Base-by-base conservation (phyloP, 805 yeast species). In the Wickerhamiella azyma region DNA sequence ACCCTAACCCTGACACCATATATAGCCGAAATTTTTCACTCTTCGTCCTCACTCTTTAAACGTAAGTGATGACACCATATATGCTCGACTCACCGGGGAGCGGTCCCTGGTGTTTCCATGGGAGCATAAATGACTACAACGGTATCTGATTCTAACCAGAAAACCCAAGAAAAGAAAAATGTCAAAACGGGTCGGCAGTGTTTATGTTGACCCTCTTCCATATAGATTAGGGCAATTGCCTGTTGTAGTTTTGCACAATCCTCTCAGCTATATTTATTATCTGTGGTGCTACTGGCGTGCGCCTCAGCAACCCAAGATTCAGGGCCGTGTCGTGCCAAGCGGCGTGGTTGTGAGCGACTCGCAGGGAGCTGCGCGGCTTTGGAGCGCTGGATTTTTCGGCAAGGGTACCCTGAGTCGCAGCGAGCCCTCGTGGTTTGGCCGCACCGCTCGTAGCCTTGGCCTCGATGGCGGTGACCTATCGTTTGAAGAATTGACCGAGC, bases 361-460 rank as follows among this genome's bases (percentile, higher is more conserved):
- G 1, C 52, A 57, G 0, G 77, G 71, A 28, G 79, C 80, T 76
- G 53, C 56, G 17, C 62, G 62, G 35, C 64, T 92, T 2, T 92
- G 97, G 97, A 63, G 68, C 14, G 72, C 72, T 53, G 98, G 98
- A 1, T 92, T 86, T 58, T 92, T 85, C 59, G 98, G 98, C 6
- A 92, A 89, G 57, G 98, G 97, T 2, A 74, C 75, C 2, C 65
- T 86, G 39, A 83, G 95, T 30, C 69, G 98, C 52, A 81, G 94
- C 48, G 96, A 92, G 58, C 95, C 98, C 0, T 76, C 95, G 0
- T 92, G 97, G 96, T 62, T 59, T 39, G 68, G 66, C n/a, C 69
- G 96, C 45, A 76, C 85, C 1, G 62, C 65, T 28, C 67, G 77
- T 40, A 61, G 85, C 37, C 63, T 82, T 21, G 71, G 72, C 11